Evolutionary conservation across 2,329 filamentous ascomycete species (phyloP).

Genomic region (Fusarium compactum): DNA sequence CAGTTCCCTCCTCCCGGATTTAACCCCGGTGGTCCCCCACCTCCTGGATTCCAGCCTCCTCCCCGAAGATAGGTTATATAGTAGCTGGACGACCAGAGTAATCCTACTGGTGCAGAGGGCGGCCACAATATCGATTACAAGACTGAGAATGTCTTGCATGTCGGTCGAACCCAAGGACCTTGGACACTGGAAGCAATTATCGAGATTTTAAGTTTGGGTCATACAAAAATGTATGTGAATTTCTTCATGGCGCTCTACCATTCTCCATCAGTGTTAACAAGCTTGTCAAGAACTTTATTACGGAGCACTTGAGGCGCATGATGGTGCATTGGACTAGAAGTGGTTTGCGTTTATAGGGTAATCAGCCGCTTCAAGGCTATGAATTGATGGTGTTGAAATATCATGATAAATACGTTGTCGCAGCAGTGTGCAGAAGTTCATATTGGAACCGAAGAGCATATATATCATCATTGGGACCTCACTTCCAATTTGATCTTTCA

Average conservation of each 20-base stretch:
- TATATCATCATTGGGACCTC: neutral
- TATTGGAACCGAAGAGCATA: neutral
- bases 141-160: conserved; percentile 39
- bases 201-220: conserved; percentile 45
- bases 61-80: conserved; percentile 65
- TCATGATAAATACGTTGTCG: neutral
- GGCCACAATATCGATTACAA: conserved; percentile 43
- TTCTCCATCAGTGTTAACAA: conserved; percentile 46
- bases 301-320: conserved; percentile 39
- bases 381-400: conserved; percentile 23
- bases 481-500: neutral
- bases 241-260: conserved; percentile 41
- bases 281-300: conserved; percentile 35
- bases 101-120: conserved; percentile 42
- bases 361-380: conserved; percentile 26
- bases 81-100: conserved; percentile 41
- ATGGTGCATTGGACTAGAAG: conserved; percentile 25
- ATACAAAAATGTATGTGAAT: conserved; percentile 50
- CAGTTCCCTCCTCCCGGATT: conserved; percentile 65
- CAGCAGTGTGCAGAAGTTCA: neutral
- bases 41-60: conserved; percentile 82
- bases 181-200: conserved; percentile 32
- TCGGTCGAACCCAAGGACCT: conserved; percentile 35
- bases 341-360: conserved; percentile 26
- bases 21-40: conserved; percentile 64